Evolutionary conservation across 345 rosid genomes (phyloP), one percentile per base, ranked within the genome.

Genomic region (Noccaea caerulescens): DNA sequence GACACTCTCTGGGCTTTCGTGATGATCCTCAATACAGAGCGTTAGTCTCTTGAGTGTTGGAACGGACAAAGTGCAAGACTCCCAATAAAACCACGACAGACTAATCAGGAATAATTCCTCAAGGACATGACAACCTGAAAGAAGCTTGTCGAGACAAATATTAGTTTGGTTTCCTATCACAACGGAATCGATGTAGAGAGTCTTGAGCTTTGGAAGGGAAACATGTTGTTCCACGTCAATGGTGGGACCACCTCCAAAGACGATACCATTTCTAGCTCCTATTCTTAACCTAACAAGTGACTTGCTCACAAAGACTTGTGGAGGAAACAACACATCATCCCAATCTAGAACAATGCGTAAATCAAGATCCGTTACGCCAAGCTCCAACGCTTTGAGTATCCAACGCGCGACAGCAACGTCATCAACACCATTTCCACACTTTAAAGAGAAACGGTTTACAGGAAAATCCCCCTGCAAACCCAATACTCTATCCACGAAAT

Each of bases 251-350:
- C 30, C 4, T 27, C 30, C 30, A 27, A 27, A 27, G 30, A 0
- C 11, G 33, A 2, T 8, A 8, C 9, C 41, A 14, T 13, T 45
- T 44, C 2, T 9, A 30, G 41, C 13, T 45, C 10, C 67, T 44
- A 62, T 45, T 5, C 41, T 64, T 16, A 64, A 33, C 2, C 8
- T 64, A 36, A 49, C 12, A 2, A 64, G 32, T 47, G 69, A 33
- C 45, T 64, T 64, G 57, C 65, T 46, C 57, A 6, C n/a, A 6
- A 69, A 47, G 16, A 69, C 41, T 18, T 69, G 3, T 6, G 73
- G 47, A 69, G 66, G 47, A 27, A 27, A 27, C 30, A 27, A 27
- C 11, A 47, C 38, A 47, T 0, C 0, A 33, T 4, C 46, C 0
- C 8, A 5, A 25, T 13, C 4, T 9, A 47, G 4, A 14, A 1